Evolutionary conservation across 345 rosid species (phyloP).

Genomic region (Alliaria petiolata): DNA sequence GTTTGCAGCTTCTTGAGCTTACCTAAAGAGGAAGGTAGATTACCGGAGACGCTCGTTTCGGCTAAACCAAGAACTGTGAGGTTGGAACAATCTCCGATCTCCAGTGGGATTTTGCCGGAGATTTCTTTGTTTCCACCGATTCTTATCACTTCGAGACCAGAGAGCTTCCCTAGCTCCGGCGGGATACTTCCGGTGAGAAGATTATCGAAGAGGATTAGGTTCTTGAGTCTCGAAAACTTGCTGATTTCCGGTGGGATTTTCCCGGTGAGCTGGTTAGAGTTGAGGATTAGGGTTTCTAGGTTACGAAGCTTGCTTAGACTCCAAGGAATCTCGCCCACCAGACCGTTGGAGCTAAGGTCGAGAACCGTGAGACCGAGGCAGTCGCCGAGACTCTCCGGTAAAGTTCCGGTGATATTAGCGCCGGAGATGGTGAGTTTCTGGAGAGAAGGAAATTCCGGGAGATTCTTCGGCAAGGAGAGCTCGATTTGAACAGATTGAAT

Average conservation of each 20-base stretch:
- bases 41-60: conserved; percentile 68
- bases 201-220: conserved; percentile 61
- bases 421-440: conserved; percentile 54
- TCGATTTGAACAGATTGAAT: conserved; percentile 58
- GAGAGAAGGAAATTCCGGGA: conserved; percentile 52
- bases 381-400: conserved; percentile 56
- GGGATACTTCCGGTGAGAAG: conserved; percentile 67
- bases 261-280: conserved; percentile 80
- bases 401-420: conserved; percentile 64
- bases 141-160: conserved; percentile 62
- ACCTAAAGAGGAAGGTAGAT: conserved; percentile 71
- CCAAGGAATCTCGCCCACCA: conserved; percentile 63
- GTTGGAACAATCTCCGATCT: conserved; percentile 70
- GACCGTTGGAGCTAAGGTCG: conserved; percentile 61
- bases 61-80: conserved; percentile 79
- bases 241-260: conserved; percentile 64
- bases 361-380: conserved; percentile 41
- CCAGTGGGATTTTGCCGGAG: conserved; percentile 62
- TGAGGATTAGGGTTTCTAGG: conserved; percentile 56
- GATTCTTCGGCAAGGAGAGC: conserved; percentile 51
- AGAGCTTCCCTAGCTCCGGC: conserved; percentile 59
- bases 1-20: conserved; percentile 65
- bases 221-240: conserved; percentile 45
- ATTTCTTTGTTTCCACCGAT: conserved; percentile 83
- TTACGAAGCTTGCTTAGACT: conserved; percentile 48